A percentile compares a stretch with the other conserved stretches of the same genome.
phyloP scores from a whole-genome alignment of 2,329 filamentous ascomycete species.

The Arachnopeziza araneosa region DNA sequence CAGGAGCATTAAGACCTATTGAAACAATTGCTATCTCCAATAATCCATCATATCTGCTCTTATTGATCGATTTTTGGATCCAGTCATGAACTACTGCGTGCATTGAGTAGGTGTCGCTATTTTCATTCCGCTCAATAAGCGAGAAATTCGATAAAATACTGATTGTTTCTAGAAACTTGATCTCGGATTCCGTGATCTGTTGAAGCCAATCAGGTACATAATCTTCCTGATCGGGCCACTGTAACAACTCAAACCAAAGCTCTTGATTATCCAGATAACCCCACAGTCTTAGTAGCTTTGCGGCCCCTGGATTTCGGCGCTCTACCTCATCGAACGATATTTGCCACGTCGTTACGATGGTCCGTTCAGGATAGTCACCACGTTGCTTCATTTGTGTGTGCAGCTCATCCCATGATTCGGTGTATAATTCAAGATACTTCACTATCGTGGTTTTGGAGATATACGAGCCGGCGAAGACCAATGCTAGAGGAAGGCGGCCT shows the following conservation, averaged over 20 bases:
- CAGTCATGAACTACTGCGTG: constrained; percentile 26
- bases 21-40: constrained; percentile 14
- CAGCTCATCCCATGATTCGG: constrained; percentile 33
- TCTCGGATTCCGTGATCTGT: constrained; percentile 11
- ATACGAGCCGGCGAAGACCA: constrained; percentile 42
- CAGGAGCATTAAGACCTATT: constrained; percentile 13
- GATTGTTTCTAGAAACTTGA: constrained; percentile 21
- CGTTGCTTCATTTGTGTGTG: constrained; percentile 27
- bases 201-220: constrained; percentile 21
- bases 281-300: constrained; percentile 35
- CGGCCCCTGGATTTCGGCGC: constrained; percentile 20
- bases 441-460: constrained; percentile 34
- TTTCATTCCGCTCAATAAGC: constrained; percentile 23
- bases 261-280: constrained; percentile 40
- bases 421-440: constrained; percentile 38
- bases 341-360: constrained; percentile 35
- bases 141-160: constrained; percentile 25
- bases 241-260: constrained; percentile 39
- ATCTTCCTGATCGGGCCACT: constrained; percentile 5
- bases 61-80: constrained; percentile 7
- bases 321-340: constrained; percentile 35
- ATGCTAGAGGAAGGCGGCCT: constrained; percentile 41
- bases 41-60: constrained; percentile 5
- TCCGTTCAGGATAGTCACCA: constrained; percentile 31
- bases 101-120: constrained; percentile 25